Evolutionary conservation across 2,329 filamentous ascomycete genomes (phyloP), one percentile per base, ranked within the genome.

Genomic region (Arachnopeziza araneosa): DNA sequence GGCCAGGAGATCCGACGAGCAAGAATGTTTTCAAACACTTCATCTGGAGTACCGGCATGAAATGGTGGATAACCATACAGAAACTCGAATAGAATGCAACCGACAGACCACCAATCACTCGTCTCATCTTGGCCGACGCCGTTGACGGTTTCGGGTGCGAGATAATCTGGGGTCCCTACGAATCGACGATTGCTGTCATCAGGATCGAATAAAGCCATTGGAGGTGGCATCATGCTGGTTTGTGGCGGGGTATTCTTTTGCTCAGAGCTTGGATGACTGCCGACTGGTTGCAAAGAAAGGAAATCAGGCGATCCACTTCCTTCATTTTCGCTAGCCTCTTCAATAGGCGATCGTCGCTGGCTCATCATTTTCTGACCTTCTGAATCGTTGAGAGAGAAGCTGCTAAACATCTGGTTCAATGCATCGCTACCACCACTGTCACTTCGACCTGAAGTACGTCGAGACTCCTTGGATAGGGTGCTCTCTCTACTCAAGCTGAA

Each of bases 61-160:
- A 99, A 99, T 0, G 95, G 0, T n/a, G 95, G 95, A 60, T 91
- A 88, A 0, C 95, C 95, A 70, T 91, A 98, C 1, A 99, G 78
- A 66, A 96, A 97, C 70, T 99, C 95, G 69, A 97, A 99, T 75
- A 98, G 79, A 68, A 99, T 98, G 73, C 96, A 99, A 0, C 95
- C 95, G n/a, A 99, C 82, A 23, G 95, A 98, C 95, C 95, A 99
- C 95, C 95, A 99, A 85, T 99, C 95, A 72, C 95, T 98, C 67
- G 93, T 95, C 74, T 98, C 93, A 70, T 99, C 95, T 74, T 99
- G 95, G 1, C 93, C 92, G 66, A 92, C 87, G 55, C 96, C 95
- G 66, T 91, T 93, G 71, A 99, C 96, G 0, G 96, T 99, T 73
- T 99, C 96, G 0, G 95, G 95, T 0, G 95, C 95, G 17, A 99